These are phyloP conservation scores for Plasmodium sp. DNA, from an alignment of 169 alveolate genomes.

Conservation along the genomic window DNA sequence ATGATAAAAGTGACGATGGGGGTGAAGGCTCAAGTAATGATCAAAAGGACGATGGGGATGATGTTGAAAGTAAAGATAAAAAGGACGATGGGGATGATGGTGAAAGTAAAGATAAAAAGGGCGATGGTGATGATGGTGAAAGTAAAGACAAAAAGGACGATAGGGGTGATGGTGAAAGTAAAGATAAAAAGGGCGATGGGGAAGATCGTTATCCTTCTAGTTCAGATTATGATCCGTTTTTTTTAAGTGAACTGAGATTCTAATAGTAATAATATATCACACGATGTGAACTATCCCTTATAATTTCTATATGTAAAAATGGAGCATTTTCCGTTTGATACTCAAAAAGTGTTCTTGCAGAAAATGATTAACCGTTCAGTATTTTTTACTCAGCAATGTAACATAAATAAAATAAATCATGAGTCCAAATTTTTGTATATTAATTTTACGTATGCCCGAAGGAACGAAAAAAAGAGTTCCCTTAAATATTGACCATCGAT, in stretches of 20 bases:
- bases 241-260: not conserved
- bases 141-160: not conserved
- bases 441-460: not conserved
- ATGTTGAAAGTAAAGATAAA: not conserved
- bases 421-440: not conserved
- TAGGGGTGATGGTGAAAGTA: not conserved
- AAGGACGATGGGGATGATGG: not conserved
- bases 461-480: not conserved
- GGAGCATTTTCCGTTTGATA: not conserved
- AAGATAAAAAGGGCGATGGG: too few relatives aligned
- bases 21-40: not conserved
- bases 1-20: not conserved
- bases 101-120: not conserved
- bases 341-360: not conserved
- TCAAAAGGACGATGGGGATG: not conserved
- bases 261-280: not conserved
- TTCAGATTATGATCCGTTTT: too few relatives aligned
- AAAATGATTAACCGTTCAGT: not conserved
- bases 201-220: not conserved
- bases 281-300: not conserved
- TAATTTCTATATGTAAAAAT: not conserved
- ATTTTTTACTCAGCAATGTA: not conserved
- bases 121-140: not conserved
- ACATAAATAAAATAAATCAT: not conserved
- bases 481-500: not conserved